Conservation (phyloP, 108 stramenopile species). For the Cyclotella baltica region DNA sequence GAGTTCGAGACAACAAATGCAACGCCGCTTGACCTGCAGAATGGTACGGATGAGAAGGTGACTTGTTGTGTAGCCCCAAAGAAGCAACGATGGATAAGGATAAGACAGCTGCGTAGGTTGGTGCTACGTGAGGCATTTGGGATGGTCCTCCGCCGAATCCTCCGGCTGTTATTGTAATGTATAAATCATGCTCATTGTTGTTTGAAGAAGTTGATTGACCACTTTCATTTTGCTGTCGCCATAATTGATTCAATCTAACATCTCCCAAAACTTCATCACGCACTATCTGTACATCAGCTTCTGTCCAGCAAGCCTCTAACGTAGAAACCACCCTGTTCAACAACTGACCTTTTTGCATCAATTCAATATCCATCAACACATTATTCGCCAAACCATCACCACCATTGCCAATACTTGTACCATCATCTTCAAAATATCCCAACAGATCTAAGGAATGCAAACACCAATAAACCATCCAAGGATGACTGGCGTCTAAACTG, state of each 20-base stretch:
- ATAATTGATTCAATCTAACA: conserved; percentile 19
- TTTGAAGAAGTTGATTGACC: neutral
- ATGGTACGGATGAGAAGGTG: conserved; percentile 12
- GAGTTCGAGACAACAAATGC: conserved; percentile 44
- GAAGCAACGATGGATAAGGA: conserved; percentile 74
- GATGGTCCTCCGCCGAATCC: conserved; percentile 96
- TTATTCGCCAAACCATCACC: neutral
- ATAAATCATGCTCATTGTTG: neutral
- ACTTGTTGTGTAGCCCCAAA: neutral
- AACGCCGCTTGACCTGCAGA: conserved; percentile 39
- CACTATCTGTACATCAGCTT: no score
- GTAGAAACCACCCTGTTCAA: conserved; percentile 71
- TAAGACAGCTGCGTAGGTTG: conserved; percentile 94
- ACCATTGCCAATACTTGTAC: neutral
- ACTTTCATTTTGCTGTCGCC: neutral
- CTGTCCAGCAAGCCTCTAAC: conserved; percentile 64
- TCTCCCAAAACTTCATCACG: conserved; percentile 37
- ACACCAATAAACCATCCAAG: conserved; percentile 91
- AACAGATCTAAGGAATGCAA: conserved; percentile 93
- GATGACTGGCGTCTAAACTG: conserved; percentile 93
- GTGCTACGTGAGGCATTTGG: conserved; percentile 95
- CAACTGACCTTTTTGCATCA: conserved; percentile 36
- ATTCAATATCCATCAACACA: conserved; percentile 18
- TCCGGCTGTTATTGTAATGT: conserved; percentile 55
- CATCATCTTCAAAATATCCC: conserved; percentile 53